phyloP scores from a whole-genome alignment of 2,329 filamentous ascomycete genomes.

The Colletotrichum incanum region DNA sequence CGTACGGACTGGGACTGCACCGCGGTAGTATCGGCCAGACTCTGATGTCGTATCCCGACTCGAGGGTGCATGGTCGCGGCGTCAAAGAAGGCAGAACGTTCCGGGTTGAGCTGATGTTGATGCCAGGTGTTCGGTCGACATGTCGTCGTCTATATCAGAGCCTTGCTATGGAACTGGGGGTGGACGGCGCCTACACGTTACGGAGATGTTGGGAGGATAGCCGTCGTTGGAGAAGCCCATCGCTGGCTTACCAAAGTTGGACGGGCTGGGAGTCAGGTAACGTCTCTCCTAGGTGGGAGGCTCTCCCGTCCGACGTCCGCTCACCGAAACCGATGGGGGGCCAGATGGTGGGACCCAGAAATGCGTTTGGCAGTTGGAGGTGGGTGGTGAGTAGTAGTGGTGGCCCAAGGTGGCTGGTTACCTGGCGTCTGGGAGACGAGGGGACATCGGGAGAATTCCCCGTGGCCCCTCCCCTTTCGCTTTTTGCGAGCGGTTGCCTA shows the following conservation, averaged over 20 bases:
- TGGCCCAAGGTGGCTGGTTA: slow-evolving; percentile 1
- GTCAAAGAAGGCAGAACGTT: neutral
- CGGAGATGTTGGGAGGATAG: slow-evolving; percentile 27
- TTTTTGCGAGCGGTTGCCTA: slow-evolving; percentile 6
- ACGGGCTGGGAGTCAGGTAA: slow-evolving; percentile 15
- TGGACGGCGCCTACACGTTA: neutral
- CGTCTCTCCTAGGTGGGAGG: neutral
- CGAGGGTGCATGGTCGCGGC: neutral
- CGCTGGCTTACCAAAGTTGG: neutral
- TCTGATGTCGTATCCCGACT: slow-evolving; percentile 5
- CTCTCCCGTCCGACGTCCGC: slow-evolving; percentile 26
- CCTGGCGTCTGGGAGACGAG: slow-evolving; percentile 23
- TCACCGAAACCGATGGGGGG: slow-evolving; percentile 12
- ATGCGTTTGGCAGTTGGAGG: neutral
- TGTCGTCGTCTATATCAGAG: slow-evolving; percentile 14
- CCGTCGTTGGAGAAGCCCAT: slow-evolving; percentile 25
- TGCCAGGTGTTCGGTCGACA: slow-evolving; percentile 20
- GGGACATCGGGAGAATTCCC: slow-evolving; percentile 27
- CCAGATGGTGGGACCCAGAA: neutral
- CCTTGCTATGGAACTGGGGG: slow-evolving; percentile 13
- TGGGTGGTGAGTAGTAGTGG: neutral
- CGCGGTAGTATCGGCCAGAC: neutral
- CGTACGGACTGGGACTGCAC: neutral
- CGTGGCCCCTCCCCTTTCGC: slow-evolving; percentile 8
- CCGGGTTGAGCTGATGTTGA: neutral